Evolutionary conservation across 768 basidiomycete genomes (phyloP).

Genomic region (Phylloporus sp.): DNA sequence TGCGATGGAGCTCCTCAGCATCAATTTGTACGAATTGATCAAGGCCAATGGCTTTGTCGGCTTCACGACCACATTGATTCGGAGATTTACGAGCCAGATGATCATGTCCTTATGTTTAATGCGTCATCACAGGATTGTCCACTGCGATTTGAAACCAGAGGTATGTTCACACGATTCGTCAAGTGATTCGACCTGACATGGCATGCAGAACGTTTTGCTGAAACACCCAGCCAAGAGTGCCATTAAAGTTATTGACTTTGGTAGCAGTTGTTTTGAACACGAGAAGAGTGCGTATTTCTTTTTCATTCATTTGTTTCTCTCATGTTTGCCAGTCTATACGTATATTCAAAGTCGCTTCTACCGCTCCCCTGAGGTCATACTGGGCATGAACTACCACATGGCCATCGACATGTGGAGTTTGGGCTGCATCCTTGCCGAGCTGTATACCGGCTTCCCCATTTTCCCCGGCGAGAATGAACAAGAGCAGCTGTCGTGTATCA

Average conservation of each 20-base stretch:
- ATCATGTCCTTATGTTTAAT: conserved; percentile 86
- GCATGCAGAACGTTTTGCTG: conserved; percentile 80
- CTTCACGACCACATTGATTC: conserved; percentile 93
- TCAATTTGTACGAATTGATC: conserved; percentile 98
- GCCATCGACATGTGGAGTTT: conserved; percentile 99
- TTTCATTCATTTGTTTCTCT: conserved; percentile 1
- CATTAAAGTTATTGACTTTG: conserved; percentile 98
- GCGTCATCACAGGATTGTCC: conserved; percentile 96
- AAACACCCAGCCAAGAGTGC: conserved; percentile 94
- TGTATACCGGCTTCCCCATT: conserved; percentile 96
- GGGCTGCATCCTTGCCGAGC: conserved; percentile 95
- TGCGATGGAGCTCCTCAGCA: conserved; percentile 95
- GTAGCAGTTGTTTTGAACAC: conserved; percentile 96
- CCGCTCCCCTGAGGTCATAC: conserved; percentile 98
- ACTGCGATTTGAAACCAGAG: conserved; percentile 99
- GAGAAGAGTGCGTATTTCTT: conserved; percentile 80
- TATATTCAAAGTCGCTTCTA: conserved; percentile 99
- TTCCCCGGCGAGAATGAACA: conserved; percentile 99
- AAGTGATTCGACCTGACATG: conserved; percentile 1
- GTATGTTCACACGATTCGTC: conserved; percentile 38
- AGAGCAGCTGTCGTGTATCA: conserved; percentile 96
- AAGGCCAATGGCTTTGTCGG: conserved; percentile 98
- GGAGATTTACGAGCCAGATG: conserved; percentile 96
- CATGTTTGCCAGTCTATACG: conserved; percentile 74
- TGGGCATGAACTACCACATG: conserved; percentile 99